A percentile compares a stretch with the other conserved stretches of the same genome.
Evolutionary conservation across 495 filamentous ascomycete genomes (phyloP).

Genomic region (Aspergillus homomorphus): DNA sequence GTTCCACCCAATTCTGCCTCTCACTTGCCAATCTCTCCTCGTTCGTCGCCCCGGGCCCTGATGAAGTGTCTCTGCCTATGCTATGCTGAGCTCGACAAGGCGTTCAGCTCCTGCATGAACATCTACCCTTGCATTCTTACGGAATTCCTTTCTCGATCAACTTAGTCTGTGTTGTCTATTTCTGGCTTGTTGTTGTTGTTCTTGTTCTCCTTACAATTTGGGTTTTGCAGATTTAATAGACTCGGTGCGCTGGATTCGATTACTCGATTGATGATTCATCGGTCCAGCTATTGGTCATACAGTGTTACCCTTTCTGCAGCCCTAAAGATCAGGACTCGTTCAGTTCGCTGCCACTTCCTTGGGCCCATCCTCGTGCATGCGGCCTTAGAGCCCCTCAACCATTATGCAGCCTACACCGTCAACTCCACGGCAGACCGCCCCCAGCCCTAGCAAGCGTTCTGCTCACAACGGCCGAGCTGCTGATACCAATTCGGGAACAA

Average conservation of each 20-base stretch:
- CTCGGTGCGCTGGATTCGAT: neutral
- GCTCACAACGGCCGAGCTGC: constrained; percentile 11
- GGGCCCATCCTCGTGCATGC: neutral
- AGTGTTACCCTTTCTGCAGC: neutral
- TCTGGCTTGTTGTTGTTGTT: neutral
- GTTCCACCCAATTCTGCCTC: constrained; percentile 20
- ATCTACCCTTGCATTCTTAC: constrained; percentile 7
- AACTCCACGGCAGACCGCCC: constrained; percentile 12
- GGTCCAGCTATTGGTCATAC: neutral
- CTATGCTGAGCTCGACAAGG: constrained; percentile 9
- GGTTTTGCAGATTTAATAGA: neutral
- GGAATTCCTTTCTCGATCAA: neutral
- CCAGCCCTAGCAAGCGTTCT: constrained; percentile 4
- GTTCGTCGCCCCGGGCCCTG: constrained; percentile 9
- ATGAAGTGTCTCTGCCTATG: constrained; percentile 23
- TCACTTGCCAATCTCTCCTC: constrained; percentile 8
- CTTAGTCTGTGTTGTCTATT: neutral
- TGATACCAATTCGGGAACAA: constrained; percentile 6
- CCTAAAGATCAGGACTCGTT: neutral
- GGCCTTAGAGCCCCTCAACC: constrained; percentile 4
- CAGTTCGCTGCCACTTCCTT: neutral
- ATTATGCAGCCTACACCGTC: constrained; percentile 20
- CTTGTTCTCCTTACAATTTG: neutral
- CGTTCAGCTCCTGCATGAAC: constrained; percentile 11
- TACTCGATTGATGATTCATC: neutral